Percentiles rank a stretch among this genome's conserved stretches.
These are phyloP conservation scores for Pythium aquatile DNA, from an alignment of 352 stramenopile genomes.

Conservation along the genomic window DNA sequence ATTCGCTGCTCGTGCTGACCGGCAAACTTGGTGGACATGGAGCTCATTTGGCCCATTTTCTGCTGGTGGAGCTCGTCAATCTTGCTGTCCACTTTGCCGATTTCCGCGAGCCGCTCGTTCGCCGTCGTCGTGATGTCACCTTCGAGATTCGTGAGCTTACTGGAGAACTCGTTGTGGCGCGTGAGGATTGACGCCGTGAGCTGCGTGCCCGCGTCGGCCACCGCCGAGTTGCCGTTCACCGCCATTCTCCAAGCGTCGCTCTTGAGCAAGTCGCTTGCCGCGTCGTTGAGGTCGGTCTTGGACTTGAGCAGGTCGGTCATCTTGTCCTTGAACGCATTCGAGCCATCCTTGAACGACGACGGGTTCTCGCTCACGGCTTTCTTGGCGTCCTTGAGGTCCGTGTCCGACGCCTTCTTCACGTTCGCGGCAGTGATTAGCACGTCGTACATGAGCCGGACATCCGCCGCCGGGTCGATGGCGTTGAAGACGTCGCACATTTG, in stretches of 20 bases:
- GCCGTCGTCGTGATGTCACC: constrained; percentile 11
- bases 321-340: constrained; percentile 1
- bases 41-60: constrained; percentile 16
- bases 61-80: constrained; percentile 11
- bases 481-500: constrained; percentile 7
- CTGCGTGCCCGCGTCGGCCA: background rate
- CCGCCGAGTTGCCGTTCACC: constrained; percentile 13
- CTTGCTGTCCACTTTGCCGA: constrained; percentile 11
- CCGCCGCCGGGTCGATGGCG: background rate
- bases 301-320: constrained; percentile 4
- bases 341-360: background rate
- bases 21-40: constrained; percentile 16
- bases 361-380: background rate
- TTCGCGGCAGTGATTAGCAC: constrained; percentile 11
- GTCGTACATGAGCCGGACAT: constrained; percentile 5
- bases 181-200: constrained; percentile 7
- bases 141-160: constrained; percentile 10
- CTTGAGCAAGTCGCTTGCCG: background rate
- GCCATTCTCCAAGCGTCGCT: constrained; percentile 5
- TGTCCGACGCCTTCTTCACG: background rate
- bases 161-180: constrained; percentile 12
- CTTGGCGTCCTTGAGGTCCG: background rate
- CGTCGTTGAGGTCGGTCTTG: background rate
- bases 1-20: constrained; percentile 14
- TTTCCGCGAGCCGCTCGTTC: constrained; percentile 8